phyloP scores from a whole-genome alignment of 1,284 basidiomycete genomes.

The Caloboletus firmus region DNA sequence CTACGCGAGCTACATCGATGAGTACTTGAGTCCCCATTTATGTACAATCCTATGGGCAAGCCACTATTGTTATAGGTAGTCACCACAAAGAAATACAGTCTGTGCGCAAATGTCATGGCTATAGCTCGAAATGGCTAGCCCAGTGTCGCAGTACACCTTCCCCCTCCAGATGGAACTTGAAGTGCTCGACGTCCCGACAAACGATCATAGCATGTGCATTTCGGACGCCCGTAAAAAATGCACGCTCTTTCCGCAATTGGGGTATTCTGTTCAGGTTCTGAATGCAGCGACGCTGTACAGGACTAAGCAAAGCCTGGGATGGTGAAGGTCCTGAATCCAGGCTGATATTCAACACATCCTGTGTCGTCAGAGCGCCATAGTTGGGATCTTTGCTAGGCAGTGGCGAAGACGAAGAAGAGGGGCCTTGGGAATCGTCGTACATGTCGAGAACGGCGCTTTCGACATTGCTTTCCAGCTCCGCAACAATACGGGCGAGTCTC shows the following conservation, averaged over 20 bases:
- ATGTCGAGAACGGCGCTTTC: constrained; percentile 50
- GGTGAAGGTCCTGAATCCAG: constrained; percentile 15
- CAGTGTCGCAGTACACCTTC: constrained; percentile 67
- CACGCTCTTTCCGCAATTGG: constrained; percentile 61
- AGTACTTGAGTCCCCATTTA: not conserved
- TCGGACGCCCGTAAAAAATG: constrained; percentile 54
- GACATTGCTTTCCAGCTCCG: constrained; percentile 55
- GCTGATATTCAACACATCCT: constrained; percentile 11
- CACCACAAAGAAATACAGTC: not conserved
- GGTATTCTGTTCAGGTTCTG: constrained; percentile 63
- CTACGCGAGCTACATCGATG: not conserved
- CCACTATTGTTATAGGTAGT: no score
- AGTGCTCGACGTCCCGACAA: constrained; percentile 60
- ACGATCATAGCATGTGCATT: constrained; percentile 74
- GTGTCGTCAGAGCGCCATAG: not conserved
- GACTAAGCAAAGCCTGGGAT: constrained; percentile 51
- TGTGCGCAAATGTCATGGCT: constrained; percentile 11
- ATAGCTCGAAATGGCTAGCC: constrained; percentile 61
- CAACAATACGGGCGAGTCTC: constrained; percentile 53
- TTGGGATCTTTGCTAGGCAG: not conserved
- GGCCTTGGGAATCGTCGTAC: constrained; percentile 22
- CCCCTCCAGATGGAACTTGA: constrained; percentile 56
- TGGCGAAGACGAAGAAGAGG: constrained; percentile 1
- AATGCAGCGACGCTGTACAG: constrained; percentile 52
- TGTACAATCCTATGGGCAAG: not conserved